Percentiles rank a stretch among this genome's conserved stretches.
These are phyloP conservation scores for Apiotrichum gamsii DNA, from an alignment of 1,284 basidiomycete genomes.

Conservation along the genomic window DNA sequence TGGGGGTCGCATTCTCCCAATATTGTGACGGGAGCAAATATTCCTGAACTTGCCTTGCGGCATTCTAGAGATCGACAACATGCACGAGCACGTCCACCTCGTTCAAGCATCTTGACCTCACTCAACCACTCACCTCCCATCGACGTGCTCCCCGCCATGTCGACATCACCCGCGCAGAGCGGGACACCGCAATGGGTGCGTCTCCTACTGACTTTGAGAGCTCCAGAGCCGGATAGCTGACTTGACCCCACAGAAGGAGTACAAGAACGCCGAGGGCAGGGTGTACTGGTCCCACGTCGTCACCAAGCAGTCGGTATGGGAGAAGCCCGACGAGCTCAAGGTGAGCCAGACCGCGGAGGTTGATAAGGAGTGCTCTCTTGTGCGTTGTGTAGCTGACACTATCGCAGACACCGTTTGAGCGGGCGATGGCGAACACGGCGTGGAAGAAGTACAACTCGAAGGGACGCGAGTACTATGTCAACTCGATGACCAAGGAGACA, in stretches of 20 bases:
- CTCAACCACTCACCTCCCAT: background rate
- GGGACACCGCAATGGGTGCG: slow-evolving; percentile 23
- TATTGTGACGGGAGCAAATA: too few species aligned
- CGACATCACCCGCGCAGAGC: slow-evolving; percentile 18
- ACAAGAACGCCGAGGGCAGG: slow-evolving; percentile 44
- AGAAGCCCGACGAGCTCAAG: slow-evolving; percentile 48
- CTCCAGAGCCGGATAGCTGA: slow-evolving; percentile 2
- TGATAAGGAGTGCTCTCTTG: background rate
- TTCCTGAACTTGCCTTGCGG: too few species aligned
- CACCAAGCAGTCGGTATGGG: slow-evolving; percentile 49
- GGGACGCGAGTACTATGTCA: slow-evolving; percentile 87
- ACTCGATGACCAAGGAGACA: slow-evolving; percentile 52
- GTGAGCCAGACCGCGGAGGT: slow-evolving; percentile 5
- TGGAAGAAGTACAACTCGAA: slow-evolving; percentile 91
- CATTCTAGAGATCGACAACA: too few species aligned
- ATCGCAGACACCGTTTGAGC: slow-evolving; percentile 78
- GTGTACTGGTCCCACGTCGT: slow-evolving; percentile 47
- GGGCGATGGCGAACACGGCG: slow-evolving; percentile 72
- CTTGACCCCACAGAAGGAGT: slow-evolving; percentile 32
- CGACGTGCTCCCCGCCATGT: slow-evolving; percentile 4
- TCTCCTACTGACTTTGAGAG: background rate
- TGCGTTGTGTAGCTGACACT: slow-evolving; percentile 49
- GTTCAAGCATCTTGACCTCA: background rate
- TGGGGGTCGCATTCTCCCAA: too few species aligned
- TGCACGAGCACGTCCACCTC: background rate